Evolutionary conservation across 2,329 filamentous ascomycete genomes (phyloP).

Genomic region (Claviceps purpurea): DNA sequence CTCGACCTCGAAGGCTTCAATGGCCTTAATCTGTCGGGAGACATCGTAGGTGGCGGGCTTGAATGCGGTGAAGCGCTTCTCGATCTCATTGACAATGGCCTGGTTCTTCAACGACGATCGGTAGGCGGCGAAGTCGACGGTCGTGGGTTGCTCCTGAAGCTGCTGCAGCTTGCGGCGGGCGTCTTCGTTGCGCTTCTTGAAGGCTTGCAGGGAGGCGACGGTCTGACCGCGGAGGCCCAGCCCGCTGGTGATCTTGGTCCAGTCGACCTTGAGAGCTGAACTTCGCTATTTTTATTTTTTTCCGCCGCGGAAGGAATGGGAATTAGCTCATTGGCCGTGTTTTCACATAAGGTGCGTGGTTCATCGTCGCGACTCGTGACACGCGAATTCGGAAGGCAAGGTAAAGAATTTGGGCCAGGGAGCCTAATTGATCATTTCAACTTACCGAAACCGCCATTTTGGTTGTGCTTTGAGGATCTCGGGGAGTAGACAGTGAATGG

Average conservation of each 20-base stretch:
- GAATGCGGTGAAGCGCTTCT: constrained; percentile 87
- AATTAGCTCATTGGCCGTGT: constrained; percentile 39
- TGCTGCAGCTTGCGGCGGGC: constrained; percentile 83
- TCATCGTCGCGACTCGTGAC: neutral
- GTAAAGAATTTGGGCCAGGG: neutral
- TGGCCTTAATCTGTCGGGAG: constrained; percentile 86
- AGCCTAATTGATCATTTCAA: constrained; percentile 13
- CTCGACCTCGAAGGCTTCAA: constrained; percentile 95
- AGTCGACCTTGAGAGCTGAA: constrained; percentile 98
- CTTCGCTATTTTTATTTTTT: constrained; percentile 54
- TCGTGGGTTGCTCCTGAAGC: constrained; percentile 72
- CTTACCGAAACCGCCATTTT: constrained; percentile 56
- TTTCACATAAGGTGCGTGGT: neutral
- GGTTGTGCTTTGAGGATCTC: constrained; percentile 32
- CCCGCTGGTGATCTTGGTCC: constrained; percentile 85
- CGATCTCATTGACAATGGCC: constrained; percentile 89
- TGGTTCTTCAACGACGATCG: constrained; percentile 89
- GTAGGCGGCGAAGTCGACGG: constrained; percentile 90
- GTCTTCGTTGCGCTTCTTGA: constrained; percentile 99
- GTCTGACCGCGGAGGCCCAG: constrained; percentile 95
- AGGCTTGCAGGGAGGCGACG: constrained; percentile 76
- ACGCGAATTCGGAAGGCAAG: neutral
- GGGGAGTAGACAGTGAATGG: constrained; percentile 36
- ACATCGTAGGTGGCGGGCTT: constrained; percentile 92
- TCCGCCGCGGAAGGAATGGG: constrained; percentile 16